Evolutionary conservation across 257 asterid species (phyloP), one percentile per base, ranked within the genome.

Genomic region (Solanum commersonii): DNA sequence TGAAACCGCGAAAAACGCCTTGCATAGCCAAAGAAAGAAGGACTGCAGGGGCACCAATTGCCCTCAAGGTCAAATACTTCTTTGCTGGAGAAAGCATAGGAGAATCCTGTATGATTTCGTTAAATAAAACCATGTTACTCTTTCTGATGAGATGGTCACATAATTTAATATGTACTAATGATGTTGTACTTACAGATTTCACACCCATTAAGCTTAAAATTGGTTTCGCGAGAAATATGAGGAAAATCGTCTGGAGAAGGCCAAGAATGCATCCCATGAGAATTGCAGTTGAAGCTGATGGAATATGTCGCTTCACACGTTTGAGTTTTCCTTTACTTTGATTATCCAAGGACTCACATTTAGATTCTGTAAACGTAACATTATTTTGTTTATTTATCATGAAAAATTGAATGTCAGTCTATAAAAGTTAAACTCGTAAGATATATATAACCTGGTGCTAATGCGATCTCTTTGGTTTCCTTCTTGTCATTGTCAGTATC

Each of bases 11-110:
- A 87, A 97, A 97, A 59, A 95, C 94, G 0, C 99, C 99, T 91
- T 97, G 99, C 98, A 95, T 96, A n/a, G 99, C 96, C 87, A 97
- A 88, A n/a, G 99, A 96, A 56, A 97, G 96, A 56, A 96, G 98
- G 27, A 97, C 98, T 12, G 99, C 99, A 5, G 99, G 99, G 9
- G 99, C 98, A 40, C 99, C 99, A 5, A 97, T 92, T 79, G 99
- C 93, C 91, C 99, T 91, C 72, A 97, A 88, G 16, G 92, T 92
- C 72, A 97, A 90, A 89, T 96, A 97, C 93, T 93, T 95, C 8
- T 12, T 88, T 68, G 98, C 99, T 2, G 98, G 98, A 14, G 87
- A 70, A 18, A 95, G 89, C 99, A 97, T 97, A 37, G 98, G 94
- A 87, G 99, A 95, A 88, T 93, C 98, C 99, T 97, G 71, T 84